Base-by-base conservation (phyloP, 345 rosid species). In the Conringia planisiliqua region DNA sequence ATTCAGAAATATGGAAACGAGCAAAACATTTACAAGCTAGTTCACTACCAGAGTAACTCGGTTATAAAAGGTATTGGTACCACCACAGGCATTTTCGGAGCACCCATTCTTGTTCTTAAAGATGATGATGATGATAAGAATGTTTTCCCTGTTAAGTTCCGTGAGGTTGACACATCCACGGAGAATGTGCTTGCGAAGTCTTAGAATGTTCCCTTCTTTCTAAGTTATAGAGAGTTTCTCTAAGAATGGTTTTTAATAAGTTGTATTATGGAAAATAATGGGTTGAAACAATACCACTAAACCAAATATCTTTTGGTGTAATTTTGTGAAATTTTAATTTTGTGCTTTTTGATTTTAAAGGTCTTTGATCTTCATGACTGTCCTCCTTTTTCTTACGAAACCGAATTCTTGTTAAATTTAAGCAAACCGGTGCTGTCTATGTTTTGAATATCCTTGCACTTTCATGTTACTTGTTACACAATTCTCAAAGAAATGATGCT, bases 1-100 rank as follows among this genome's bases (percentile, higher is more conserved):
- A 16, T 66, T 66, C 42, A 66, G 50, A 66, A 57, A 74, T 74
- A 74, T 66, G 72, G 72, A 57, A 66, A 47, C 8, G 61, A 47
- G 0, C 12, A 66, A 12, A 67, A 47, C 35, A 57, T 32, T 9
- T 74, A 66, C 33, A 74, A 73, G 42, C 66, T 74, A 6, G 72
- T 74, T 35, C 66, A 62, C 16, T 43, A 66, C 32, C 27, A 43
- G 6, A 35, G 50, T 44, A 9, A 14, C 43, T 48, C 40, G 9
- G 63, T 0, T 43, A 29, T 13, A 16, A 74, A 57, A 27, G 52
- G 26, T 66, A 36, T 74, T 66, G 72, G 78, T 56, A 3, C 58
- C 3, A 35, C 33, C 7, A 16, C 32, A 0, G n/a, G 66, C 9
- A 0, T 35, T 36, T 74, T 4, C 1, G 66, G 33, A 57, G 60